Base-by-base conservation (phyloP, 345 rosid genomes). In the Citrus unshiu region DNA sequence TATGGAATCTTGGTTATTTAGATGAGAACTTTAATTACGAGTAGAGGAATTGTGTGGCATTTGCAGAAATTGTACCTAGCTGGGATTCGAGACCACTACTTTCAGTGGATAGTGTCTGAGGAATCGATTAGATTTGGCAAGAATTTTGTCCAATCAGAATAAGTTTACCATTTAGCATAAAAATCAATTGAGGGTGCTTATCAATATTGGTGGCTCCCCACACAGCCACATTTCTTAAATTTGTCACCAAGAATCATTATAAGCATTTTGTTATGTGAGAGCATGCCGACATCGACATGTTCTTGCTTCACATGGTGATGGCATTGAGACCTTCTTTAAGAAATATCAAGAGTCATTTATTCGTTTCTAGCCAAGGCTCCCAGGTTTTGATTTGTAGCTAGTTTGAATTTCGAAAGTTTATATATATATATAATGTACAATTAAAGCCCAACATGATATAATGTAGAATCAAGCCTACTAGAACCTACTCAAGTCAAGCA, bases 161-260 rank as follows among this genome's bases (percentile, higher is more conserved):
- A 24, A 58, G 6, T 35, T 59, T 59, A 77, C 27, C 7, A n/a
- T 25, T 46, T 60, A 71, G 67, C 12, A 43, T 9, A n/a, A 8
- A 64, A 40, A 63, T 75, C 72, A 40, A 59, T 16, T 9, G 14
- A 78, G 24, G 37, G 51, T 21, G 14, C 7, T 9, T 9, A 27
- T 62, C 7, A 25, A 34, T 43, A 79, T 24, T 30, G 66, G 81
- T 82, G 85, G 81, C 40, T 70, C 37, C 81, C 72, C 75, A 19
- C 69, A 18, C 1, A 65, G 69, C 62, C 70, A 35, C 57, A 25
- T 80, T 49, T 32, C 6, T 39, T 29, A 46, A 74, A 70, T 63
- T 79, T 73, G 75, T 72, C 24, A 4, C 39, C 40, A 27, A 77
- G 82, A 80, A 84, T 84, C 86, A 79, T 81, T 81, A 51, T 14